phyloP scores from a whole-genome alignment of 108 stramenopile genomes.

The Cyclotella sp. region DNA sequence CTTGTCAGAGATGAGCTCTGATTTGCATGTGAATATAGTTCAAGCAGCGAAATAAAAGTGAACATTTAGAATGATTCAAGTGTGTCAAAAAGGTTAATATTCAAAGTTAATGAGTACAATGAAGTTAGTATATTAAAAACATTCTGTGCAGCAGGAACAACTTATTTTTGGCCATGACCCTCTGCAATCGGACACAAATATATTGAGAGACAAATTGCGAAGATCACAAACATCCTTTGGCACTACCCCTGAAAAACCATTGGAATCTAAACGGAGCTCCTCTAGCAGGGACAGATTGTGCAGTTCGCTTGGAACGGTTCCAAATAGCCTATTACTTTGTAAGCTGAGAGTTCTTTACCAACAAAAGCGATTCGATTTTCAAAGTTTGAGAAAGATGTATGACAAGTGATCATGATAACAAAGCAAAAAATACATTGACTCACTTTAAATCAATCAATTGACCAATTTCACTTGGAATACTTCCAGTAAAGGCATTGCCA shows the following conservation, averaged over 20 bases:
- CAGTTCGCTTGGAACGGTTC: conserved; percentile 23
- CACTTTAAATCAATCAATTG: conserved; percentile 3
- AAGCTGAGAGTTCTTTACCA: not conserved
- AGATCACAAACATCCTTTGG: conserved; percentile 9
- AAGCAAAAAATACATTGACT: not conserved
- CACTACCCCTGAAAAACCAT: conserved; percentile 13
- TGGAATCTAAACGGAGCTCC: conserved; percentile 10
- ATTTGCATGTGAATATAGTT: no score
- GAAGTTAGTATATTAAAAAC: conserved; percentile 3
- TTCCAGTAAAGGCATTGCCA: conserved; percentile 23
- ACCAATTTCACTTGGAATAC: conserved; percentile 22
- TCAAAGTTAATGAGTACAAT: no score
- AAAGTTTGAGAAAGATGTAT: not conserved
- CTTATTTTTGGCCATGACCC: conserved; percentile 9
- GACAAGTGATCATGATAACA: not conserved
- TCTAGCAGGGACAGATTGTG: conserved; percentile 14
- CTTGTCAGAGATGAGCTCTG: no score
- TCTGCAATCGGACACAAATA: conserved; percentile 25
- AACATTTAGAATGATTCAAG: no score
- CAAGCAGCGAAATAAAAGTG: no score
- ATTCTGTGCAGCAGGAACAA: conserved; percentile 35
- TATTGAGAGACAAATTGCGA: conserved; percentile 9
- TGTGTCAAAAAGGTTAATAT: no score
- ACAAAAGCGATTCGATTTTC: not conserved
- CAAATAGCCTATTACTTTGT: conserved; percentile 23